Evolutionary conservation across 106 monocot genomes (phyloP).

Genomic region (Dendrobium officinale): DNA sequence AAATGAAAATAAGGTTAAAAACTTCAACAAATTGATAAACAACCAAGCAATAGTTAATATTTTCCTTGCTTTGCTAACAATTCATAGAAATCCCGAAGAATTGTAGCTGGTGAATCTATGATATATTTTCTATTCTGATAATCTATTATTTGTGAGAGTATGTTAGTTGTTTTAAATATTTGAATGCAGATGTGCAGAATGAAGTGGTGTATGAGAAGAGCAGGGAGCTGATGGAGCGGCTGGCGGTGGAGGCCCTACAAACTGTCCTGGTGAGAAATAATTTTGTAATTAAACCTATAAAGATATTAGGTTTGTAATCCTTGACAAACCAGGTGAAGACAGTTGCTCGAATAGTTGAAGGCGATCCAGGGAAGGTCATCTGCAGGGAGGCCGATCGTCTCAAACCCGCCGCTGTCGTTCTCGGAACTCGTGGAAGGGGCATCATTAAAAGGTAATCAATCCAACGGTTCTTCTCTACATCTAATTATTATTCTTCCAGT

Average conservation of each 20-base stretch:
- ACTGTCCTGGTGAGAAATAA: constrained; percentile 29
- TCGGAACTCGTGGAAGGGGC: constrained; percentile 80
- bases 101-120: too few relatives aligned
- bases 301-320: too few relatives aligned
- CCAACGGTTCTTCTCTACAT: not conserved
- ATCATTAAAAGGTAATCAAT: constrained; percentile 56
- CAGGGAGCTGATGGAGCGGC: constrained; percentile 51
- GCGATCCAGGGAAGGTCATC: constrained; percentile 79
- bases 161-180: not conserved
- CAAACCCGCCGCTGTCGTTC: constrained; percentile 71
- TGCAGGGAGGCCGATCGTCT: constrained; percentile 66
- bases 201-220: constrained; percentile 62
- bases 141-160: not conserved
- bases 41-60: not conserved
- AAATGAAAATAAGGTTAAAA: not conserved
- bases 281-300: not conserved
- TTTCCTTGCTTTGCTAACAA: not conserved
- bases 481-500: not conserved
- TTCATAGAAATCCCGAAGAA: too few relatives aligned
- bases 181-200: constrained; percentile 43
- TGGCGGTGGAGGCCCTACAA: constrained; percentile 57
- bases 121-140: not conserved
- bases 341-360: constrained; percentile 70
- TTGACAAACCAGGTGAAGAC: constrained; percentile 39
- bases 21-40: not conserved